phyloP scores from a whole-genome alignment of 345 rosid species.

The Syzygium aqueum region DNA sequence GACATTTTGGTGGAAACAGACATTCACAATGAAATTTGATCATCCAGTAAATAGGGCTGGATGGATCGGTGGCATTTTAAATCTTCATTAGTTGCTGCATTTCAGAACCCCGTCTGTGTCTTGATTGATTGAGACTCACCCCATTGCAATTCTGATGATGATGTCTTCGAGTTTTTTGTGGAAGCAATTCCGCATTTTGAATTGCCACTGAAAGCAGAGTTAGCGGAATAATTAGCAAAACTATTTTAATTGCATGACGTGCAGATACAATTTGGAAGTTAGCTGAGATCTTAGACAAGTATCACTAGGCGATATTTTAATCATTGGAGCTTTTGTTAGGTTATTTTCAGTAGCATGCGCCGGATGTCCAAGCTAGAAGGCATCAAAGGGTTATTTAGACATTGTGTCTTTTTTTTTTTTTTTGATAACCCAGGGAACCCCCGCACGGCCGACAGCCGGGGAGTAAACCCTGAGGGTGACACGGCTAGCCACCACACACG shows the following conservation, averaged over 20 bases:
- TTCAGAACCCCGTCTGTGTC: background rate
- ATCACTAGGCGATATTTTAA: background rate
- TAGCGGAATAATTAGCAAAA: background rate
- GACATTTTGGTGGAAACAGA: background rate
- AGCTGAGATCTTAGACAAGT: background rate
- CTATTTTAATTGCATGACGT: background rate
- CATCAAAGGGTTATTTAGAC: background rate
- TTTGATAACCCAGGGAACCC: no score
- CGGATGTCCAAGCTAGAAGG: background rate
- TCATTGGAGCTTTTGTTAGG: background rate
- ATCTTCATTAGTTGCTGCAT: background rate
- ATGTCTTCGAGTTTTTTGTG: slow-evolving; percentile 28
- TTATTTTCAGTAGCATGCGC: background rate
- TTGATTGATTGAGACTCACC: slow-evolving; percentile 33
- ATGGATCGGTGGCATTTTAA: background rate
- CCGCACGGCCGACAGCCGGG: no score
- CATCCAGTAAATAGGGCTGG: background rate
- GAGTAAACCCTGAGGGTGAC: no score
- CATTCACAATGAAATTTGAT: background rate
- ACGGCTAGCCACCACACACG: no score
- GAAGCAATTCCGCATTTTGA: slow-evolving; percentile 43
- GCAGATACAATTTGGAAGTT: background rate
- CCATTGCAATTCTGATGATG: slow-evolving; percentile 64
- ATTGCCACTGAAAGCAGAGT: slow-evolving; percentile 44
- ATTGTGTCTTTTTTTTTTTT: no score